Conservation (phyloP, 352 stramenopile genomes). For the Phytopythium sindhum region DNA sequence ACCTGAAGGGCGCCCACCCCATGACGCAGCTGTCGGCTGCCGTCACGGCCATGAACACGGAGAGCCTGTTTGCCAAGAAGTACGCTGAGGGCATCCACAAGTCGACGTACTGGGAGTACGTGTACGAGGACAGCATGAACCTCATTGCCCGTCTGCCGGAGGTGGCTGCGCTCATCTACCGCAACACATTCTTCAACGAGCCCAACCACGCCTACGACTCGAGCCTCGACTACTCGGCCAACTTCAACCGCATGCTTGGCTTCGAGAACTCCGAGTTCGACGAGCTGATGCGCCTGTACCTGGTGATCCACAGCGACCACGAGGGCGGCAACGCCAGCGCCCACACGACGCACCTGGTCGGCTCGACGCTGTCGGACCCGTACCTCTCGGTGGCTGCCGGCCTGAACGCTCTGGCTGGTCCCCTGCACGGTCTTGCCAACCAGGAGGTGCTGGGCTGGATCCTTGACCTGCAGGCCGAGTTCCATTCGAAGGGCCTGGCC, state of each 20-base stretch:
- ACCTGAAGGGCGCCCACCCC: conserved; percentile 97
- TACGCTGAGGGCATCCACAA: conserved; percentile 97
- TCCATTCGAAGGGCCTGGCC: conserved; percentile 93
- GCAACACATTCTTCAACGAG: conserved; percentile 98
- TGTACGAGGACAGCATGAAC: conserved; percentile 98
- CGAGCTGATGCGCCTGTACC: conserved; percentile 99
- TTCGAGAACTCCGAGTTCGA: conserved; percentile 96
- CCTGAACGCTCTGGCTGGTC: conserved; percentile 97
- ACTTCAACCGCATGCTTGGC: conserved; percentile 98
- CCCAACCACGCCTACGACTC: conserved; percentile 90
- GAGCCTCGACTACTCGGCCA: conserved; percentile 97
- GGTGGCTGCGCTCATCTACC: conserved; percentile 98
- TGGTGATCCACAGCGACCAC: conserved; percentile 99
- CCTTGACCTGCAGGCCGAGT: conserved; percentile 94
- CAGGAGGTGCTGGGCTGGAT: conserved; percentile 97
- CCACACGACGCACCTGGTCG: conserved; percentile 98
- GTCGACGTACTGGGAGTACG: conserved; percentile 97
- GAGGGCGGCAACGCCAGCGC: conserved; percentile 98
- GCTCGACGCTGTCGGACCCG: conserved; percentile 96
- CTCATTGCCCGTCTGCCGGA: conserved; percentile 97
- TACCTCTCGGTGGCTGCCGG: conserved; percentile 97
- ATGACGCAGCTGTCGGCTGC: conserved; percentile 98
- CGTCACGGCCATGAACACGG: conserved; percentile 93
- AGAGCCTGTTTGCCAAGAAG: conserved; percentile 95
- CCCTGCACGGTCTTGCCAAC: conserved; percentile 98